Evolutionary conservation across 768 basidiomycete species (phyloP), one percentile per base, ranked within the genome.

Genomic region (Tylopilus subfusipes): DNA sequence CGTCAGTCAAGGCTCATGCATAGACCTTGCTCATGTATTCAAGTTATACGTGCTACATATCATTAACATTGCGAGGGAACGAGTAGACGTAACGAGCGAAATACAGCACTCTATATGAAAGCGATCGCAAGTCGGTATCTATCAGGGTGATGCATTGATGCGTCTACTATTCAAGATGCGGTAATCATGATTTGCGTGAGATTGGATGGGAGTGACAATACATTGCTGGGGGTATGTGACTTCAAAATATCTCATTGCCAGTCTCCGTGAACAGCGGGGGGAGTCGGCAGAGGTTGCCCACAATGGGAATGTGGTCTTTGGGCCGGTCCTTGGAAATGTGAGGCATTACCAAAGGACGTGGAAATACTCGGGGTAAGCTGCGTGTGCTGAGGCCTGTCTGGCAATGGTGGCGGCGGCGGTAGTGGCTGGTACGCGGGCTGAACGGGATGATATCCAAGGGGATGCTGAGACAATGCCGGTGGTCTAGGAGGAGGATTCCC

Each of bases 391-490:
- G 70, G 59, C 24, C 64, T 62, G 34, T 71, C 62, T 29, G 68
- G 68, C 19, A 68, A 62, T 33, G 70, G 60, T 19, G 75, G 73
- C 0, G 68, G 72, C 1, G 70, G 67, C 12, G 73, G 73, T 27
- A 70, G 59, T 16, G 71, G 67, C 52, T 64, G 74, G 54, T 67
- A 73, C 19, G 71, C 66, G 19, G 73, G 70, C 22, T 79, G 78
- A n/a, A 72, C 53, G 48, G 75, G 71, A 45, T 75, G 74, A 51
- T 78, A 77, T 50, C 69, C 71, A 22, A 72, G 58, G 13, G 78
- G 82, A 24, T 77, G 80, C 30, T 76, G 76, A 48, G 82, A 82
- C 21, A 86, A 71, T 59, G 78, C 76, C 9, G 78, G 73, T 34
- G 75, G 77, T 45, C 80, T 69, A n/a, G 75, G 67, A 12, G 72